phyloP scores from a whole-genome alignment of 2,329 filamentous ascomycete species.

The Paracorniculantispora psalliotae region DNA sequence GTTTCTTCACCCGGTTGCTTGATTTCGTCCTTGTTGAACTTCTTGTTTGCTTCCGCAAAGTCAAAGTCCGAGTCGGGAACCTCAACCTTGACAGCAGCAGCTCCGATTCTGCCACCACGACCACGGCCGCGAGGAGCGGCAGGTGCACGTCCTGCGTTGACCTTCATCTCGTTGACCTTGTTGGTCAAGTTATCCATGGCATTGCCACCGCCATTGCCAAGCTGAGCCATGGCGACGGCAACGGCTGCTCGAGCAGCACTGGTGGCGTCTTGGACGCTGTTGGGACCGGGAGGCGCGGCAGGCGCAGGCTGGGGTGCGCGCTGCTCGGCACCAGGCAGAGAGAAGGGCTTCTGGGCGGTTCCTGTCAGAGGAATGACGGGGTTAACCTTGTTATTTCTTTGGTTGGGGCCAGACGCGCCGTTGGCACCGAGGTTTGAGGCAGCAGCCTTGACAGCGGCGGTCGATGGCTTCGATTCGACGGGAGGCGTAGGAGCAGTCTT shows the following conservation, averaged over 20 bases:
- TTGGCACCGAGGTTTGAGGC: conserved; percentile 42
- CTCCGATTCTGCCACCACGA: conserved; percentile 42
- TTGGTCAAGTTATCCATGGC: conserved; percentile 66
- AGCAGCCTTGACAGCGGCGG: conserved; percentile 33
- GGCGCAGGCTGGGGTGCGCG: conserved; percentile 27
- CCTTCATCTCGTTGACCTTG: conserved; percentile 72
- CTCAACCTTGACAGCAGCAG: conserved; percentile 62
- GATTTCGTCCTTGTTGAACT: conserved; percentile 49
- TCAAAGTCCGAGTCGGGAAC: conserved; percentile 90
- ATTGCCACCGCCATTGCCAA: conserved; percentile 43
- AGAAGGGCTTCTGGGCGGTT: conserved; percentile 34
- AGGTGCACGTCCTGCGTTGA: conserved; percentile 51
- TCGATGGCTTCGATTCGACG: conserved; percentile 62
- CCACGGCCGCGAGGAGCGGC: conserved; percentile 46
- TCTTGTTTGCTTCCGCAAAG: conserved; percentile 59
- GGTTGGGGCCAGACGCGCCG: neutral
- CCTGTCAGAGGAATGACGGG: conserved; percentile 62
- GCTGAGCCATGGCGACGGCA: conserved; percentile 74
- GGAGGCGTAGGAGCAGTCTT: conserved; percentile 60
- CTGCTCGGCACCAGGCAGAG: conserved; percentile 26
- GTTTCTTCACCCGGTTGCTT: conserved; percentile 73
- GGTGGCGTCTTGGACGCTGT: conserved; percentile 60
- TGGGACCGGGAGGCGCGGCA: conserved; percentile 30
- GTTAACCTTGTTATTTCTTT: conserved; percentile 46
- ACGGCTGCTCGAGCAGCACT: conserved; percentile 71